Conservation (phyloP, 768 basidiomycete genomes). For the Amylocystis lapponica region DNA sequence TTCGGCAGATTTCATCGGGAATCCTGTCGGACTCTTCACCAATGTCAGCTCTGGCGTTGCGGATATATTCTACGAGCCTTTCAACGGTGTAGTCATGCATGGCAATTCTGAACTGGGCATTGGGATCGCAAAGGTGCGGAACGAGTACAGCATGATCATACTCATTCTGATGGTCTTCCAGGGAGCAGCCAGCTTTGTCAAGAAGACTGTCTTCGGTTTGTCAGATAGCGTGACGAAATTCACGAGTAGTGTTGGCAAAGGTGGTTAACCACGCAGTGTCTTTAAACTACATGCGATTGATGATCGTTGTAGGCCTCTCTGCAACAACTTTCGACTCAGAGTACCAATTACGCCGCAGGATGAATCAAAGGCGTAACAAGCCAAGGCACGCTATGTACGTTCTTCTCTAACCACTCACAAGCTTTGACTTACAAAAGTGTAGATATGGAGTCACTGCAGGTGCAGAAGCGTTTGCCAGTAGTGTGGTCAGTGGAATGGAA, state of each 20-base stretch:
- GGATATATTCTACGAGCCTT: slow-evolving; percentile 98
- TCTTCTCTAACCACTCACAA: background rate
- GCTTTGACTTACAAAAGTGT: background rate
- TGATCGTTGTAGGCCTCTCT: slow-evolving; percentile 61
- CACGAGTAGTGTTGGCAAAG: slow-evolving; percentile 96
- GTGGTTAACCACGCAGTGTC: slow-evolving; percentile 36
- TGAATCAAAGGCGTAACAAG: slow-evolving; percentile 88
- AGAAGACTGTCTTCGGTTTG: slow-evolving; percentile 96
- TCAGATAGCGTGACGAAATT: slow-evolving; percentile 98
- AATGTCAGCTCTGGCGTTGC: slow-evolving; percentile 97
- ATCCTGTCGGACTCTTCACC: slow-evolving; percentile 95
- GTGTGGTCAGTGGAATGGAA: slow-evolving; percentile 93
- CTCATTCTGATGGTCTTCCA: slow-evolving; percentile 28
- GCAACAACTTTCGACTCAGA: slow-evolving; percentile 96
- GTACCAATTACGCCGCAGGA: slow-evolving; percentile 83
- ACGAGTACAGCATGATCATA: background rate
- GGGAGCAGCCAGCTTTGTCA: slow-evolving; percentile 97
- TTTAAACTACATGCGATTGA: background rate
- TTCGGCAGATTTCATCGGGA: slow-evolving; percentile 96
- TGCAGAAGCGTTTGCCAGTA: slow-evolving; percentile 89
- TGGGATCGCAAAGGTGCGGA: slow-evolving; percentile 81
- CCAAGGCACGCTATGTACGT: slow-evolving; percentile 92
- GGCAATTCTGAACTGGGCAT: slow-evolving; percentile 93
- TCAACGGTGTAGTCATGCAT: slow-evolving; percentile 93
- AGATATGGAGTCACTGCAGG: slow-evolving; percentile 97